Evolutionary conservation across 805 yeast species (phyloP).

Genomic region (Kazachstania kunashirensis): DNA sequence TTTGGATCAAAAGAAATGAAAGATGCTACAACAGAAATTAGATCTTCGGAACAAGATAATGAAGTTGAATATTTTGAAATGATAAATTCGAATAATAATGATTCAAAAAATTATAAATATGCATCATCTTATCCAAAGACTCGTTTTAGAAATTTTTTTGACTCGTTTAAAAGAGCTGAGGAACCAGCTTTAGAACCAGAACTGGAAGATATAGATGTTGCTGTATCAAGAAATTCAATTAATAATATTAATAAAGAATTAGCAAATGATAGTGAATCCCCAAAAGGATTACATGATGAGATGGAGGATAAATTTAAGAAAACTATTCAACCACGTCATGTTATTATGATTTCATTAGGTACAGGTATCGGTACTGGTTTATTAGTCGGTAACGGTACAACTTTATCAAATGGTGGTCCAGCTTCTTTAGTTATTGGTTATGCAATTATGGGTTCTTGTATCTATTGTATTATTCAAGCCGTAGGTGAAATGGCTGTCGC

Average conservation of each 20-base stretch:
- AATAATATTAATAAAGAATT: constrained; percentile 1
- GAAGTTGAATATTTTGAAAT: constrained; percentile 21
- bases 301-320: constrained; percentile 28
- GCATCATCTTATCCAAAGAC: constrained; percentile 1
- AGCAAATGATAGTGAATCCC: neutral
- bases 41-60: constrained; percentile 15
- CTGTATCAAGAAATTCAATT: constrained; percentile 3
- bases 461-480: constrained; percentile 51
- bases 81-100: constrained; percentile 1
- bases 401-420: constrained; percentile 39
- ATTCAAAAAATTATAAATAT: neutral
- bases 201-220: constrained; percentile 1
- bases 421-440: constrained; percentile 46
- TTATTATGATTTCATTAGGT: constrained; percentile 71
- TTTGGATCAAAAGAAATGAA: constrained; percentile 8
- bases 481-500: constrained; percentile 60
- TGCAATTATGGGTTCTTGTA: constrained; percentile 46
- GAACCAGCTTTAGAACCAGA: constrained; percentile 2
- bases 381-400: constrained; percentile 47
- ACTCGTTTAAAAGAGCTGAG: constrained; percentile 18
- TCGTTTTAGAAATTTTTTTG: constrained; percentile 9
- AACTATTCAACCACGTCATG: constrained; percentile 37
- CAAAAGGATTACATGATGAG: constrained; percentile 2
- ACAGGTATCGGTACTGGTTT: constrained; percentile 79
- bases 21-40: constrained; percentile 7